Evolutionary conservation across 2,329 filamentous ascomycete genomes (phyloP).

Genomic region (Drechslerella dactyloides): DNA sequence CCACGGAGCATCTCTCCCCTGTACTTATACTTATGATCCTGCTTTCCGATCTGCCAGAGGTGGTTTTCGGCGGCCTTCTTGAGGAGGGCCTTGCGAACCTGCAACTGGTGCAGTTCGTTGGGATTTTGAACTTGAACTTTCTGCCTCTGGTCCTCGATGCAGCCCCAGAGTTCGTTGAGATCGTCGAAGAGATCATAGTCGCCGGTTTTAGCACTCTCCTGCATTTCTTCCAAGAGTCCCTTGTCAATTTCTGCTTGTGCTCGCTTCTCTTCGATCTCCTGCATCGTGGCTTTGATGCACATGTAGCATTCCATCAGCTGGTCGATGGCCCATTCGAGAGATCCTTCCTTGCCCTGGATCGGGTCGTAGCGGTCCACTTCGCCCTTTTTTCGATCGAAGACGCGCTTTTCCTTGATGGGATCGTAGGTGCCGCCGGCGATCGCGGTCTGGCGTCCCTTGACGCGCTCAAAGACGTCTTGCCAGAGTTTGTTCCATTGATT

Average conservation of each 20-base stretch:
- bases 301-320: conserved; percentile 40
- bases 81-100: conserved; percentile 20
- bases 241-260: not conserved
- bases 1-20: conserved; percentile 24
- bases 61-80: conserved; percentile 22
- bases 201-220: not conserved
- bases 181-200: no score
- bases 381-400: conserved; percentile 9
- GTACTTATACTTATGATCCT: conserved; percentile 19
- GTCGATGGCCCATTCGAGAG: conserved; percentile 23
- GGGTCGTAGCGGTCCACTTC: conserved; percentile 29
- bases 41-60: conserved; percentile 38
- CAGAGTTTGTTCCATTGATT: conserved; percentile 22
- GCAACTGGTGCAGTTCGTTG: conserved; percentile 1
- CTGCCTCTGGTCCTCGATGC: conserved; percentile 5
- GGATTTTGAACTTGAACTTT: not conserved
- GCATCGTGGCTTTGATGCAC: not conserved
- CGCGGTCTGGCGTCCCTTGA: conserved; percentile 10
- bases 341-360: conserved; percentile 2
- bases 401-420: conserved; percentile 13
- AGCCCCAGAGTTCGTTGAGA: no score
- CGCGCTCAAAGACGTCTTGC: conserved; percentile 12
- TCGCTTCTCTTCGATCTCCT: not conserved
- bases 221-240: no score
- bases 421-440: conserved; percentile 11